Base-by-base conservation (phyloP, 371 early-diverging fungal species). In the Apophysomyces trapeziformis region DNA sequence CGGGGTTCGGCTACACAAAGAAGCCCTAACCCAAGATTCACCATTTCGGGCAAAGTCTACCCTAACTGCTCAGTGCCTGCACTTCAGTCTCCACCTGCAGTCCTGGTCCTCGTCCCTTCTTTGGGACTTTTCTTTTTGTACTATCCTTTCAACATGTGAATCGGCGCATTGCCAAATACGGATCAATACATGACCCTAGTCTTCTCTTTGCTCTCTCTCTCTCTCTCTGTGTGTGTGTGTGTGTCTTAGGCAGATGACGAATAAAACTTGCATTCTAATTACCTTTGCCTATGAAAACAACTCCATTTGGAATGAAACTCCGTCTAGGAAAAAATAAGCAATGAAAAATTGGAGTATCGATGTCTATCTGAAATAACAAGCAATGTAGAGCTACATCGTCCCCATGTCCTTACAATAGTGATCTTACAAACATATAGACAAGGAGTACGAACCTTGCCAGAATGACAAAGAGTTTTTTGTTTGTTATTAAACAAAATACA, bases 91-190 rank as follows among this genome's bases (percentile, higher is more conserved):
- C 54, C 54, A 50, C 54, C 54, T 32, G 21, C 54, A 50, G 21
- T 50, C 54, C 54, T 50, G 54, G 54, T 50, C 21, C 21, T 16
- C 21, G 16, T 50, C 21, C 21, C 54, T 11, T 26, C 21, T 50
- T 21, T 50, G n/a, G n/a, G n/a, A 18, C 21, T 50, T 50, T 45
- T 13, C 16, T 45, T 21, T 26, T 50, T 50, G 54, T 50, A 26
- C 54, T 9, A 50, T 50, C 54, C 16, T 50, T 21, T 50, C 54
- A 50, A 21, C 54, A 50, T 50, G 54, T 50, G 54, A 50, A 50
- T 50, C 54, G n/a, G 54, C 16, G 21, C 54, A 50, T 26, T 50
- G 41, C 54, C 54, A 50, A 18, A 50, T 18, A 50, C 21, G 21
- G 54, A 7, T 50, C 16, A 26, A 5, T 50, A 26, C 54, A 50